phyloP scores from a whole-genome alignment of 2,329 filamentous ascomycete genomes.

The Trichoderma sp. region DNA sequence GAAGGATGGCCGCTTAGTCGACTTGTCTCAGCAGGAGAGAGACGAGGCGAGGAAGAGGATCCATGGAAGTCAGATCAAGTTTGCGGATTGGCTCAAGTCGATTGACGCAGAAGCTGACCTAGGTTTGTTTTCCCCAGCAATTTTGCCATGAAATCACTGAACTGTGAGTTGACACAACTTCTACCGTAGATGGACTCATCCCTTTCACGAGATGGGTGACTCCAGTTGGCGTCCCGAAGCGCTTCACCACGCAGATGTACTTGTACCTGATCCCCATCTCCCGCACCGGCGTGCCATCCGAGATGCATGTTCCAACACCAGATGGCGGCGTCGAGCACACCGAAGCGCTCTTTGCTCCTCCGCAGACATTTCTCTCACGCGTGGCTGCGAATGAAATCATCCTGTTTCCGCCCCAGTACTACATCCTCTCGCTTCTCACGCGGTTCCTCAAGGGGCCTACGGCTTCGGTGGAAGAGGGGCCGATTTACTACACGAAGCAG shows the following conservation, averaged over 20 bases:
- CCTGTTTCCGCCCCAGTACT: constrained; percentile 88
- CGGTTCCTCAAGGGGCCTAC: constrained; percentile 50
- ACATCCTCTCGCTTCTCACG: constrained; percentile 64
- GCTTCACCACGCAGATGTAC: constrained; percentile 98
- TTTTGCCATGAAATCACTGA: neutral
- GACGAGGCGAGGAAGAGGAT: constrained; percentile 69
- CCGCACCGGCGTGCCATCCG: constrained; percentile 46
- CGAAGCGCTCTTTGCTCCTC: constrained; percentile 74
- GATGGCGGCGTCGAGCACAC: constrained; percentile 70
- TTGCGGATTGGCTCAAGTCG: constrained; percentile 63
- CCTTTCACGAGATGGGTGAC: constrained; percentile 95
- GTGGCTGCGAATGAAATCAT: constrained; percentile 70
- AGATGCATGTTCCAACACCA: constrained; percentile 67
- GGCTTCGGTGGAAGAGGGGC: constrained; percentile 35
- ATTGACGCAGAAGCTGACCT: constrained; percentile 66
- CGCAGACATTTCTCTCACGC: constrained; percentile 67
- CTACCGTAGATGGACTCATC: constrained; percentile 60
- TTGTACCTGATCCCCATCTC: constrained; percentile 75
- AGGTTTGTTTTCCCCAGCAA: constrained; percentile 48
- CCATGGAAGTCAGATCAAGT: constrained; percentile 66
- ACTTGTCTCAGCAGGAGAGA: constrained; percentile 60
- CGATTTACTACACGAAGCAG: constrained; percentile 49
- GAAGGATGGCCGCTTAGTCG: constrained; percentile 57
- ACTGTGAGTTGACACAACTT: neutral
- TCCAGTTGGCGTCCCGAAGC: constrained; percentile 67